Conservation (phyloP, 768 basidiomycete genomes). For the Tricholoma saponaceum region DNA sequence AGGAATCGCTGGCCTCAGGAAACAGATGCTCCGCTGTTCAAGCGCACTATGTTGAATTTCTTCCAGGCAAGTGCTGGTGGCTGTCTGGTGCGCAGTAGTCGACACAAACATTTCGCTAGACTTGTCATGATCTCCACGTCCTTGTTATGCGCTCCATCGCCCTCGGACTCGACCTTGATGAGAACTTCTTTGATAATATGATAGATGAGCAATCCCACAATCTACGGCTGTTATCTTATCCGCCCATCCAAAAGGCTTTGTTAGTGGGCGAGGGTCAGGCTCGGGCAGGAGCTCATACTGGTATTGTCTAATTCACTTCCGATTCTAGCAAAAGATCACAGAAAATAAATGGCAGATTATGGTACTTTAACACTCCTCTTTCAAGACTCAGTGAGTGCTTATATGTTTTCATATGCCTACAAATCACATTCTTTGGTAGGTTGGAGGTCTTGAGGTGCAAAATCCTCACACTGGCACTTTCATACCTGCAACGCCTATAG, state of each 20-base stretch:
- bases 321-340: background rate
- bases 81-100: background rate
- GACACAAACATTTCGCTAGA: slow-evolving; percentile 31
- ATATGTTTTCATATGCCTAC: background rate
- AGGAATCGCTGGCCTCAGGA: slow-evolving; percentile 80
- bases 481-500: slow-evolving; percentile 72
- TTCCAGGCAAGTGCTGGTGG: slow-evolving; percentile 46
- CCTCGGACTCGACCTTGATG: slow-evolving; percentile 68
- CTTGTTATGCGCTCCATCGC: slow-evolving; percentile 85
- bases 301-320: slow-evolving; percentile 23
- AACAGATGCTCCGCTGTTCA: slow-evolving; percentile 59
- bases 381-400: slow-evolving; percentile 57
- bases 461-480: slow-evolving; percentile 73
- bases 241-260: slow-evolving; percentile 59
- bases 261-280: slow-evolving; percentile 65
- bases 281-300: slow-evolving; percentile 81
- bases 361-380: slow-evolving; percentile 81
- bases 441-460: slow-evolving; percentile 80
- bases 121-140: slow-evolving; percentile 72
- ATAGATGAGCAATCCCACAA: slow-evolving; percentile 79
- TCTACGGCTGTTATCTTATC: slow-evolving; percentile 76
- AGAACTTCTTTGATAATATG: slow-evolving; percentile 71
- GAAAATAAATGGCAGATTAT: slow-evolving; percentile 46
- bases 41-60: slow-evolving; percentile 69
- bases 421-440: slow-evolving; percentile 28